Percentiles rank a stretch among this genome's conserved stretches.
Conservation (phyloP, 2,329 filamentous ascomycete species). For the Penicillium hordei region DNA sequence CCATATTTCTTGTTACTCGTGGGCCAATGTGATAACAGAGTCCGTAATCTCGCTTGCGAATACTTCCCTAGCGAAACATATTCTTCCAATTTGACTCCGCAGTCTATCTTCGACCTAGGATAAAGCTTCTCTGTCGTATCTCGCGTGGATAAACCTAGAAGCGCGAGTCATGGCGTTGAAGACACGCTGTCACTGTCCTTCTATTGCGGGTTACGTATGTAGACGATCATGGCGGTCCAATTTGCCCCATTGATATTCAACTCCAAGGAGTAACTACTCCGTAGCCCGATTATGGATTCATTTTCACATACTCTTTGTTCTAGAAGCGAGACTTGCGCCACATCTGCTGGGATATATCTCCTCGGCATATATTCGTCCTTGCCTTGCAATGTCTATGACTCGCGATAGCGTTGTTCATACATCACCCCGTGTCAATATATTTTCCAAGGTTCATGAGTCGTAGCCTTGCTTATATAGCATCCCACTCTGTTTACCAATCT, state of each 20-base stretch:
- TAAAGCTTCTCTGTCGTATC: constrained; percentile 9
- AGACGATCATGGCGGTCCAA: constrained; percentile 14
- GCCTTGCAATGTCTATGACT: not conserved
- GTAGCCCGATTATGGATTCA: not conserved
- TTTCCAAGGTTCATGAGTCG: not conserved
- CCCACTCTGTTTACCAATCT: not conserved
- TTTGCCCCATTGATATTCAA: constrained; percentile 7
- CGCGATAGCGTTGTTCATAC: not conserved
- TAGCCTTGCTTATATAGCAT: constrained; percentile 2
- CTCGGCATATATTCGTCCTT: not conserved
- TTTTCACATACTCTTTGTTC: constrained; percentile 9
- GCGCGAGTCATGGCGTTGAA: constrained; percentile 9
- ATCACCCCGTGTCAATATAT: not conserved
- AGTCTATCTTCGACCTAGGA: constrained; percentile 2
- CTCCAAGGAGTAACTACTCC: not conserved
- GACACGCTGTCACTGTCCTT: constrained; percentile 9
- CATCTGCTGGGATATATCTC: not conserved
- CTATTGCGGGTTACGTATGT: constrained; percentile 2
- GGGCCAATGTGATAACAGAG: not conserved
- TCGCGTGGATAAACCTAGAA: constrained; percentile 24
- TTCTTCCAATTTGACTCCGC: not conserved
- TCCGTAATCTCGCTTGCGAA: constrained; percentile 3
- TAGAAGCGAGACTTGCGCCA: constrained; percentile 3
- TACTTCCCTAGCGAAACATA: not conserved
- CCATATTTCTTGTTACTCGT: constrained; percentile 4